Base-by-base conservation (phyloP, 805 yeast species). In the Nematodospora valgi region DNA sequence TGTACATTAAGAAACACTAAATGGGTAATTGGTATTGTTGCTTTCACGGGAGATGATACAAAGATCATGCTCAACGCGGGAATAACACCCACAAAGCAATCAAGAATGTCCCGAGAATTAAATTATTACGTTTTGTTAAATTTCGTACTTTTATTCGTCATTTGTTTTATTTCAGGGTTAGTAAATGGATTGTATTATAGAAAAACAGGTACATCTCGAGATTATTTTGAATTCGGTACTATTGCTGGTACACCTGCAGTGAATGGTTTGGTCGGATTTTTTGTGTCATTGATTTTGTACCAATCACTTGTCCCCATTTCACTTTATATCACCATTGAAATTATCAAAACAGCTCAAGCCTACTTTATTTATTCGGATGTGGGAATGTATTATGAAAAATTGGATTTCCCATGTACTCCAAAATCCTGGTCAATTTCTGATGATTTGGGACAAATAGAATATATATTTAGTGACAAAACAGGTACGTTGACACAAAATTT, bases 391-490 rank as follows among this genome's bases (percentile, higher is more conserved):
- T 79, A 82, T 49, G 76, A 72, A 27, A 68, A 58, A 35, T 59
- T 85, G 40, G 91, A 85, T 55, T 84, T 78, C 48, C 91, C 93
- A 3, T 85, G 94, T 56, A 78, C 83, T 8, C 93, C 94, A 11
- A 83, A 84, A 51, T 72, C 89, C 0, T 85, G 94, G 94, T 81
- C 77, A 51, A 84, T 85, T 28, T 81, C 89, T 3, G 94, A 85
- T 65, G 94, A 85, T 58, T 64, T 85, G 48, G 94, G 94, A 21
- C 94, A 85, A 56, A 80, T 85, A 45, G 95, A 85, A 54, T 85
- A 85, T 52, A 77, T 85, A 32, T 85, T 85, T 56, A 80, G 87
- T 59, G 94, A 84, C 60, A 84, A 84, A 54, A 84, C 94, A 0
- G 94, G 94, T 42, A 84, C 94, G 1, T 60, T 84, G 48, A 84